Evolutionary conservation across 1,284 basidiomycete species (phyloP), one percentile per base, ranked within the genome.

Genomic region (Trichosporon coremiiforme): DNA sequence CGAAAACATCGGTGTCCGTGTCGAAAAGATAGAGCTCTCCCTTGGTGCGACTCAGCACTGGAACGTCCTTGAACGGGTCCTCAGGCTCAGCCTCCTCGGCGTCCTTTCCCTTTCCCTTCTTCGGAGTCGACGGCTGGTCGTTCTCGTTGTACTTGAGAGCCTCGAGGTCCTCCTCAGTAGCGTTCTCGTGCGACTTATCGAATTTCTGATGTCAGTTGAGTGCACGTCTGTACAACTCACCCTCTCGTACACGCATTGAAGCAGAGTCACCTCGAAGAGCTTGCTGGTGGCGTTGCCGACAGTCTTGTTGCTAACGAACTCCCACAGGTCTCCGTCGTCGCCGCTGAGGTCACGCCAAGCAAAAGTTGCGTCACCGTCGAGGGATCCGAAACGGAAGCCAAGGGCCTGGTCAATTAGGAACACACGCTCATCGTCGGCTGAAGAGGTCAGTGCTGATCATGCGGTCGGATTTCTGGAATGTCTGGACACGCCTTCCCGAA

Each of bases 401-500:
- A 98, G 89, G 71, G 91, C 90, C 77, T 94, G 89, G 77, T 94
- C 91, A 77, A 99, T 91, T 15, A 98, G 87, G 83, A 97, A 98
- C 0, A 91, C 90, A 71, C 92, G 88, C 81, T 99, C 96, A 81
- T 94, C 93, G 77, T 95, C 93, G 74, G 91, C 92, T 94, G 75
- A 15, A 36, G 7, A 0, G 57, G 67, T 68, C 17, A 71, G 66
- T 33, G 36, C 47, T 35, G 25, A 47, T n/a, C 57, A 33, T 15
- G 22, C 15, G 57, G 57, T 7, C 29, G 31, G 20, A 41, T 29
- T 20, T 4, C 38, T 20, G 20, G 22, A 22, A 53, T 53, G n/a
- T 53, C 20, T 10, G 8, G 50, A 22, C 7, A 17, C 50, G 50
- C 29, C 31, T n/a, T 0, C 12, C 9, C 33, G 20, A 7, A 9